A percentile compares a stretch with the other conserved stretches of the same genome.
Conservation (phyloP, 495 filamentous ascomycete species). For the Podospora didyma region DNA sequence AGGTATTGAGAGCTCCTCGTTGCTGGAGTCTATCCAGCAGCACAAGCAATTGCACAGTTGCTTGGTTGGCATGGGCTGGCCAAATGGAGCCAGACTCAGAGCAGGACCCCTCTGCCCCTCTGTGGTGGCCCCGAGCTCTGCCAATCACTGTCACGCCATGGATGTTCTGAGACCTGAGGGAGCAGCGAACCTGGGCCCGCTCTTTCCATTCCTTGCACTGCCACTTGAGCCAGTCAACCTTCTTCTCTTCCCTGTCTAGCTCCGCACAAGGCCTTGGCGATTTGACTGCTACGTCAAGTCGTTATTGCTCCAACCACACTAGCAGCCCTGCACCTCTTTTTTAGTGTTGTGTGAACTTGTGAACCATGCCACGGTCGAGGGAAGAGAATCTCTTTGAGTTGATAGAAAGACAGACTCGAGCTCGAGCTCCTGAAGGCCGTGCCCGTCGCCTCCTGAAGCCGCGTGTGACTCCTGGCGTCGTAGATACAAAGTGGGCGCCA, state of each 20-base stretch:
- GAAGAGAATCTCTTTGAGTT: too few species aligned
- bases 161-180: neutral
- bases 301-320: neutral
- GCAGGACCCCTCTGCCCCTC: neutral
- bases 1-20: too few species aligned
- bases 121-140: neutral
- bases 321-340: neutral
- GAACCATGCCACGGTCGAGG: too few species aligned
- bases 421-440: neutral
- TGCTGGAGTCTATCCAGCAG: too few species aligned
- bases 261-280: constrained; percentile 14
- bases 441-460: neutral
- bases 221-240: neutral
- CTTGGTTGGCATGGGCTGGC: too few species aligned
- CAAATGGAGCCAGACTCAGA: too few species aligned
- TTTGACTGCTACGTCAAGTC: constrained; percentile 17
- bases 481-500: too few species aligned
- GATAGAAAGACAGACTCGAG: neutral
- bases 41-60: too few species aligned
- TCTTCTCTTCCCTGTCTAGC: neutral
- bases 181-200: neutral
- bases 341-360: neutral
- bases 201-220: neutral
- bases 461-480: neutral
- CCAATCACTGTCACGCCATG: neutral